Conservation (phyloP, 768 basidiomycete species). For the Sutorius australiensis region DNA sequence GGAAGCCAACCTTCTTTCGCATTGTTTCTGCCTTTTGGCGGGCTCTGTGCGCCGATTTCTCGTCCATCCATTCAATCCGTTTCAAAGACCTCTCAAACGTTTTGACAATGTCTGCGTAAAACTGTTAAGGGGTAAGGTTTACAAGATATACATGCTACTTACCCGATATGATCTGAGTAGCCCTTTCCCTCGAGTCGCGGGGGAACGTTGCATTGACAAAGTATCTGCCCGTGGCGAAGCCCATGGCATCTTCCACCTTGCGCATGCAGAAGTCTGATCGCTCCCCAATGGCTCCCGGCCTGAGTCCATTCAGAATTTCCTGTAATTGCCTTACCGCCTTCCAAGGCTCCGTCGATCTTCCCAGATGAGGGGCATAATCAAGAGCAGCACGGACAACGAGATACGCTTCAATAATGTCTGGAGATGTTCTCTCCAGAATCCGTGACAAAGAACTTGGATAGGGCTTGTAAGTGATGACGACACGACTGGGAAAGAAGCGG, state of each 20-base stretch:
- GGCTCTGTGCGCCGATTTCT: constrained; percentile 73
- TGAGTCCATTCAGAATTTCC: constrained; percentile 77
- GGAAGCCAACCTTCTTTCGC: constrained; percentile 91
- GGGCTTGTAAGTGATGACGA: constrained; percentile 80
- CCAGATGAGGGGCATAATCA: constrained; percentile 64
- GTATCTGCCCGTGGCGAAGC: constrained; percentile 86
- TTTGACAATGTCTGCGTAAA: constrained; percentile 62
- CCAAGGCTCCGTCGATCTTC: constrained; percentile 74
- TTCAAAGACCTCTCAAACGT: constrained; percentile 78
- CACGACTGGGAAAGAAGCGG: constrained; percentile 65
- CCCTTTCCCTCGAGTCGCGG: constrained; percentile 74
- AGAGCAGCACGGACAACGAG: constrained; percentile 76
- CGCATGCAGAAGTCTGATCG: constrained; percentile 80
- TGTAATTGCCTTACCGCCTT: constrained; percentile 65
- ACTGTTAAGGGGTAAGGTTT: constrained; percentile 1
- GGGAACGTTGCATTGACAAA: constrained; percentile 85
- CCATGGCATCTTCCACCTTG: constrained; percentile 67
- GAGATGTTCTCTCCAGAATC: constrained; percentile 63
- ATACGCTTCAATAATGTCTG: constrained; percentile 81
- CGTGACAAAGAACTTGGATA: constrained; percentile 65
- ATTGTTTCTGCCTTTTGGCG: constrained; percentile 63
- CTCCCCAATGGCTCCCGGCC: constrained; percentile 81
- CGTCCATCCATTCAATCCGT: constrained; percentile 88
- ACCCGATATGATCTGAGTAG: constrained; percentile 81
- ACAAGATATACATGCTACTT: constrained; percentile 8